Conservation (phyloP, 768 basidiomycete species). For the Hygrocybe coccinea region DNA sequence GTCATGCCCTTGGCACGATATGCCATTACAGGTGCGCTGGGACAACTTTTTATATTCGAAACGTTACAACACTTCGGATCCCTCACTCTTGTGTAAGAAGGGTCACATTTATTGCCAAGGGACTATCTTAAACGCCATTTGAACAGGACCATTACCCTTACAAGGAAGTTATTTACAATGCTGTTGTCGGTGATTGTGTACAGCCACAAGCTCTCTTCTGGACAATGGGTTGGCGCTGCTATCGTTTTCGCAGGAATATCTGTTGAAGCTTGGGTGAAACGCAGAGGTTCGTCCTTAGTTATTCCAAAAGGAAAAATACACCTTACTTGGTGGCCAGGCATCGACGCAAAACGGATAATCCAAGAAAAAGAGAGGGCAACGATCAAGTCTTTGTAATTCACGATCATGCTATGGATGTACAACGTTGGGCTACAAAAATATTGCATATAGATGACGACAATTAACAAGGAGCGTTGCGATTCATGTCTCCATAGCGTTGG, state of each 20-base stretch:
- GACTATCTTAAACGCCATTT: conserved; percentile 9
- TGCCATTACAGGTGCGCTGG: conserved; percentile 85
- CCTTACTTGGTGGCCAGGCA: conserved; percentile 43
- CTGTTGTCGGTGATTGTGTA: conserved; percentile 90
- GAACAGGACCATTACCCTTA: conserved; percentile 85
- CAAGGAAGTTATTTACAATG: conserved; percentile 97
- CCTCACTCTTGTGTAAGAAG: conserved; percentile 77
- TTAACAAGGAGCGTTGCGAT: conserved; percentile 7
- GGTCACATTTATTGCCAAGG: conserved; percentile 2
- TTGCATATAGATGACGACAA: not conserved
- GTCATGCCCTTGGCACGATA: conserved; percentile 74
- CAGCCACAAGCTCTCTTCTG: conserved; percentile 73
- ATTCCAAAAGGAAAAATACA: conserved; percentile 9
- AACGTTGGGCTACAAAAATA: not conserved
- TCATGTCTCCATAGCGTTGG: conserved; percentile 50
- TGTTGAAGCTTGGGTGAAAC: conserved; percentile 87
- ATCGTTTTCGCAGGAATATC: conserved; percentile 96
- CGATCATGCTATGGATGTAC: conserved; percentile 3
- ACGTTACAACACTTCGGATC: conserved; percentile 89
- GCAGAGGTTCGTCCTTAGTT: conserved; percentile 55
- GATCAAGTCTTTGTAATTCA: conserved; percentile 63
- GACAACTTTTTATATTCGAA: conserved; percentile 97
- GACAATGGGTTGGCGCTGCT: conserved; percentile 90
- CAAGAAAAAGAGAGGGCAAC: conserved; percentile 81
- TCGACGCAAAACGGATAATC: conserved; percentile 74